A percentile compares a stretch with the other conserved stretches of the same genome.
Conservation (phyloP, 495 filamentous ascomycete genomes). For the Aspergillus cristatus region DNA sequence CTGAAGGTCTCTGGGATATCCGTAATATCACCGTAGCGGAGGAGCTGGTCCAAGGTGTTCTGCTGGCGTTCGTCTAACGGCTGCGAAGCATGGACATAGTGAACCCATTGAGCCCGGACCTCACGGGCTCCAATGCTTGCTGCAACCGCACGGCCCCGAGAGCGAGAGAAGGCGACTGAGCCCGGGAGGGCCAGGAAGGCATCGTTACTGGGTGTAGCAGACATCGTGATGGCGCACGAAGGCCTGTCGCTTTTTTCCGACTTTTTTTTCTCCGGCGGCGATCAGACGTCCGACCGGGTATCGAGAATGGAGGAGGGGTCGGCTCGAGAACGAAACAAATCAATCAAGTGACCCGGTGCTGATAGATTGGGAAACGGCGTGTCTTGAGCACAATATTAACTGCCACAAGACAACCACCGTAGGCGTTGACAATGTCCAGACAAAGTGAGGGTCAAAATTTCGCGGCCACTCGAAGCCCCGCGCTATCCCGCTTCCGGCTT, state of each 20-base stretch:
- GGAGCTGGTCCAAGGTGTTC: conserved; percentile 47
- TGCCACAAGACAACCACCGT: not conserved
- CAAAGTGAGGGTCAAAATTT: no score
- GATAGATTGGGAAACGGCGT: not conserved
- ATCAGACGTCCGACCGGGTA: no score
- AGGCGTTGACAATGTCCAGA: no score
- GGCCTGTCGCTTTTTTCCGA: no score
- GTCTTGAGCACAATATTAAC: not conserved
- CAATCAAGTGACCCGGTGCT: not conserved
- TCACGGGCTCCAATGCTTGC: conserved; percentile 44
- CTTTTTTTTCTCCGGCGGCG: no score
- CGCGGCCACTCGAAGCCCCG: conserved; percentile 13
- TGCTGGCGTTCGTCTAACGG: conserved; percentile 32
- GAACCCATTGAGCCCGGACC: conserved; percentile 55
- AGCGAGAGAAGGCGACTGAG: conserved; percentile 44
- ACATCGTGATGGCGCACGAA: conserved; percentile 18
- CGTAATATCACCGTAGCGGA: conserved; percentile 52
- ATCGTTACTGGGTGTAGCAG: conserved; percentile 19
- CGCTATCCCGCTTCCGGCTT: conserved; percentile 23
- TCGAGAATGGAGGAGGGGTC: not conserved
- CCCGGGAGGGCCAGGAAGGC: conserved; percentile 43
- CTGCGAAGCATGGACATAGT: conserved; percentile 47
- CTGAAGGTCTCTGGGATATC: conserved; percentile 36
- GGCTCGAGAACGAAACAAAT: not conserved
- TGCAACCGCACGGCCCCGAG: conserved; percentile 41